Evolutionary conservation across 257 asterid species (phyloP), one percentile per base, ranked within the genome.

Genomic region (Solanum virginianum): DNA sequence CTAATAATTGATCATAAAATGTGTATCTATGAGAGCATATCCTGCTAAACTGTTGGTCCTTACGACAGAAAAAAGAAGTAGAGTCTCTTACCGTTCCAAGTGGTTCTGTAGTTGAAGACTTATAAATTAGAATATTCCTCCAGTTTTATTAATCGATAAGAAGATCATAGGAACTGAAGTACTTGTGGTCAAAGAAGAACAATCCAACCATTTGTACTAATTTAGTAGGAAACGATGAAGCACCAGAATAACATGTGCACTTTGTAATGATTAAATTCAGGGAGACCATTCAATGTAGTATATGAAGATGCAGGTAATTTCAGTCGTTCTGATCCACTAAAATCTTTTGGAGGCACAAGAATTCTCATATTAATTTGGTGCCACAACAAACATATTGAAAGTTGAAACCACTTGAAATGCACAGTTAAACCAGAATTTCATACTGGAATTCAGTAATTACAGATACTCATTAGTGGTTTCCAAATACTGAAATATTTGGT

Each of bases 351-450:
- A 24, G 24, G 41, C 41, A 63, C 70, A 65, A 65, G 43, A 65
- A 36, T 8, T 63, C 22, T 16, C 49, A 32, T 68, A 15, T 84
- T 84, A 89, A 86, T 45, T 92, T 83, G 55, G 75, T 82, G 80
- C 41, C 54, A 11, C 75, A 68, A 1, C 24, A 15, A 68, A 68
- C 75, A 66, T 66, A 29, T 22, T 62, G 69, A n/a, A 22, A 62
- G 36, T 62, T 62, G 69, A 62, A 62, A 62, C 36, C 36, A 22
- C 16, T 4, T 60, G 36, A 22, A 60, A 60, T 62, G 22, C 39
- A 62, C 36, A 22, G 69, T 62, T 12, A 62, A 62, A 62, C 17
- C 39, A 29, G 45, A 3, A 29, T 29, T 29, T 66, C n/a, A 66
- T 29, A 66, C 74, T 26, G 20, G 39, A 1, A 0, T 66, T 66